Evolutionary conservation across 2,329 filamentous ascomycete species (phyloP), one percentile per base, ranked within the genome.

Genomic region (Xylariaceae sp.): DNA sequence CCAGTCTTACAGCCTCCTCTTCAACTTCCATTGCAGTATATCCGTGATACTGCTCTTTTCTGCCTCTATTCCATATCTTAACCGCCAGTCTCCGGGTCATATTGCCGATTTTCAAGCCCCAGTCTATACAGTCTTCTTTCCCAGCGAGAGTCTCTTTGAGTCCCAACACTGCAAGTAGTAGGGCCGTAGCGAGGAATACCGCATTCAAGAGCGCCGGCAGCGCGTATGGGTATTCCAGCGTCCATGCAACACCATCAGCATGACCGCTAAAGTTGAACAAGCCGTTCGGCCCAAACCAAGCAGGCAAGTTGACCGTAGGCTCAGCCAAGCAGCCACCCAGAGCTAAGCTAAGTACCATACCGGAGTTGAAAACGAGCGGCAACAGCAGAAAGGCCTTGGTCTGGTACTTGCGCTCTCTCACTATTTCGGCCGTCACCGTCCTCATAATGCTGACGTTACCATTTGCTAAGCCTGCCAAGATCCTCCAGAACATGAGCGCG

Each of bases 401-500:
- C 54, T 72, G 72, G 52, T 66, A 86, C 72, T 79, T 85, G 67
- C 86, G 87, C 68, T 88, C 85, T 44, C 76, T 74, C 35, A 89
- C 81, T 32, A 87, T 85, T 66, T 90, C 86, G 2, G 79, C 78
- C 41, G 89, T 85, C 78, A 89, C 85, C 6, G 85, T 88, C 52
- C 85, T 73, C 82, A 89, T 85, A 3, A 89, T 84, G 0, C 85
- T 85, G 2, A 88, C 78, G 62, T 89, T 90, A 2, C 85, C 86
- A 63, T 89, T 89, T 43, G 88, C 66, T 11, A 80, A 71, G 0
- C 86, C 86, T 1, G 82, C 83, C 6, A 89, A 55, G 27, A 75
- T 76, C 6, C 86, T 69, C 59, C 70, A 74, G 62, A 84, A 84
- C 38, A 81, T 66, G 11, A 85, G 72, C 0, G 81, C 80, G 2